These are phyloP conservation scores for Diaporthe sp. DNA, from an alignment of 2,329 filamentous ascomycete genomes.

Conservation along the genomic window DNA sequence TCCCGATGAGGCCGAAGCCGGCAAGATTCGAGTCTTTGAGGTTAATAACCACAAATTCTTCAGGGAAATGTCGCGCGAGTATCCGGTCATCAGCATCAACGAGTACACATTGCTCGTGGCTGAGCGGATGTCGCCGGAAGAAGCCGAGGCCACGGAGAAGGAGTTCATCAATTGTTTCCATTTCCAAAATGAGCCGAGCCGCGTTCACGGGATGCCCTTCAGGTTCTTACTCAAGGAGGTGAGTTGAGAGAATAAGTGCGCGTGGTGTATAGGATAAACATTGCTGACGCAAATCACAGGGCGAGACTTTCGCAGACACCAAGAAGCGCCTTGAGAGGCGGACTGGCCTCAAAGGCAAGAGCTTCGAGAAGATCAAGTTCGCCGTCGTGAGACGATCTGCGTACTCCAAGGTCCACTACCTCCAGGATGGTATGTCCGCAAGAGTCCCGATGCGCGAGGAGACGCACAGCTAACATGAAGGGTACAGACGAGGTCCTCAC, in stretches of 20 bases:
- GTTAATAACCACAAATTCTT: constrained; percentile 86
- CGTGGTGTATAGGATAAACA: background rate
- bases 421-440: constrained; percentile 83
- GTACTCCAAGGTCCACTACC: constrained; percentile 84
- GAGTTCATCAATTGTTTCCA: constrained; percentile 86
- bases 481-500: constrained; percentile 69
- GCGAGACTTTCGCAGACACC: constrained; percentile 89
- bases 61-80: constrained; percentile 78
- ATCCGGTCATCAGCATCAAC: constrained; percentile 83
- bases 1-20: constrained; percentile 77
- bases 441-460: too few species aligned
- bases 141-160: constrained; percentile 67
- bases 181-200: constrained; percentile 89
- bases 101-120: constrained; percentile 88
- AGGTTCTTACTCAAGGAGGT: constrained; percentile 87
- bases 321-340: constrained; percentile 94
- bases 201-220: constrained; percentile 91
- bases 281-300: constrained; percentile 58
- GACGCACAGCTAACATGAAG: constrained; percentile 43
- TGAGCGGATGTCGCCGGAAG: constrained; percentile 83
- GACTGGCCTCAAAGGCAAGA: constrained; percentile 96
- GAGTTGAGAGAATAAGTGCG: constrained; percentile 48
- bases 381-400: constrained; percentile 79
- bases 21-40: constrained; percentile 85
- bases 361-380: constrained; percentile 99